These are phyloP conservation scores for Metschnikowia hibisci DNA, from an alignment of 805 yeast species.

Conservation along the genomic window DNA sequence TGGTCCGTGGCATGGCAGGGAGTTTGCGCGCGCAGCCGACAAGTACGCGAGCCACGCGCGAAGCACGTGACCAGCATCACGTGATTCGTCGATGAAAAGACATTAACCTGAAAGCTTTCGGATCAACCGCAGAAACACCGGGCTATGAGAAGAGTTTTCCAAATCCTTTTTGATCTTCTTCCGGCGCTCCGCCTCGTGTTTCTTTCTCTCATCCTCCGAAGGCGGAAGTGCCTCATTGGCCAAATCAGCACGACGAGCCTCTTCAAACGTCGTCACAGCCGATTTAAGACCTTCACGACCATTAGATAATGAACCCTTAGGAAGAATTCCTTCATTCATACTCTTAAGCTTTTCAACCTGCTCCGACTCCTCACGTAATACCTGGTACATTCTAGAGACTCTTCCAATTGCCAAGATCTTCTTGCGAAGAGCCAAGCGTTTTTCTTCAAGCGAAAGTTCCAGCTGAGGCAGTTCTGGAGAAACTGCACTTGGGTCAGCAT, in stretches of 20 bases:
- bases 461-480: constrained; percentile 1
- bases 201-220: constrained; percentile 50
- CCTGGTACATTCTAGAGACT: constrained; percentile 86
- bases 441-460: constrained; percentile 26
- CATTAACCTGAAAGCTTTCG: constrained; percentile 30
- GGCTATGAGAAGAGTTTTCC: constrained; percentile 27
- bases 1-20: constrained; percentile 12
- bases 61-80: too few relatives aligned
- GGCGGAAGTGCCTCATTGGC: constrained; percentile 91
- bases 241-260: constrained; percentile 75
- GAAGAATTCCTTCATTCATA: constrained; percentile 70
- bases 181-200: constrained; percentile 44
- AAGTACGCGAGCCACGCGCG: too few relatives aligned
- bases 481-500: constrained; percentile 2
- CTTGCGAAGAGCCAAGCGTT: constrained; percentile 60
- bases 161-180: constrained; percentile 38
- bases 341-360: constrained; percentile 75
- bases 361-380: constrained; percentile 84
- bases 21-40: not conserved
- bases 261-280: constrained; percentile 70
- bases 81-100: too few relatives aligned
- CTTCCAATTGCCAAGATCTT: constrained; percentile 96
- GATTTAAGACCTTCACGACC: constrained; percentile 77
- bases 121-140: constrained; percentile 38
- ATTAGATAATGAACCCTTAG: constrained; percentile 79